These are phyloP conservation scores for Eucalyptus fibrosa DNA, from an alignment of 345 rosid genomes.

Conservation along the genomic window DNA sequence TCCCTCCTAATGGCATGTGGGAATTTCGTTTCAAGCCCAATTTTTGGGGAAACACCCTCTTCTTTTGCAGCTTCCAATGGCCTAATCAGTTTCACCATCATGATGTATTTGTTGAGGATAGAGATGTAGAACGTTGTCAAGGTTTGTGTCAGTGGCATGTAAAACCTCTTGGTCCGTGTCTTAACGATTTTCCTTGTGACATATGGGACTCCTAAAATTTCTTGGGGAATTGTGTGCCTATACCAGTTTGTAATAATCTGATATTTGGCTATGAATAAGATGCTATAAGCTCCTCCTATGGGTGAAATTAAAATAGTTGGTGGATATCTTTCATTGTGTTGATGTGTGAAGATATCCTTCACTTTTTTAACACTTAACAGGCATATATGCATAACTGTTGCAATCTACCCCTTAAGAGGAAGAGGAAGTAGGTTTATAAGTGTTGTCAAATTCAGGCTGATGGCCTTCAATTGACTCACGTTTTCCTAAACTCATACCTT, in stretches of 20 bases:
- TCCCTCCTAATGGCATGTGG: background rate
- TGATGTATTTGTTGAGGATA: background rate
- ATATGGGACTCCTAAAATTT: background rate
- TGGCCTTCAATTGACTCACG: too few species aligned
- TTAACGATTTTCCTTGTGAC: fast-evolving
- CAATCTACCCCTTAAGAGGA: too few species aligned
- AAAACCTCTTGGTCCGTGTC: background rate
- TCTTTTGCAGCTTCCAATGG: background rate
- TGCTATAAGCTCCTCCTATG: background rate
- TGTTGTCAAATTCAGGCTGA: too few species aligned
- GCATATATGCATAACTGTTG: background rate
- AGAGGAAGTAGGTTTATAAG: too few species aligned
- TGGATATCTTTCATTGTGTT: background rate
- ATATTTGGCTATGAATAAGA: background rate
- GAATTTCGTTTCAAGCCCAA: background rate
- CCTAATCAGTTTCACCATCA: background rate
- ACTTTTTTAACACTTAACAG: background rate
- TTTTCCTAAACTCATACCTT: too few species aligned
- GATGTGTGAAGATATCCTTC: background rate
- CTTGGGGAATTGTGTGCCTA: background rate
- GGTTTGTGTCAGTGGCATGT: background rate
- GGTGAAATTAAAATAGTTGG: background rate
- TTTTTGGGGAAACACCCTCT: background rate
- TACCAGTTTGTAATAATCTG: background rate
- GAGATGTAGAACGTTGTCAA: background rate